Evolutionary conservation across 2,329 filamentous ascomycete genomes (phyloP), one percentile per base, ranked within the genome.

Genomic region (Cladosporium austrohemisphaericum): DNA sequence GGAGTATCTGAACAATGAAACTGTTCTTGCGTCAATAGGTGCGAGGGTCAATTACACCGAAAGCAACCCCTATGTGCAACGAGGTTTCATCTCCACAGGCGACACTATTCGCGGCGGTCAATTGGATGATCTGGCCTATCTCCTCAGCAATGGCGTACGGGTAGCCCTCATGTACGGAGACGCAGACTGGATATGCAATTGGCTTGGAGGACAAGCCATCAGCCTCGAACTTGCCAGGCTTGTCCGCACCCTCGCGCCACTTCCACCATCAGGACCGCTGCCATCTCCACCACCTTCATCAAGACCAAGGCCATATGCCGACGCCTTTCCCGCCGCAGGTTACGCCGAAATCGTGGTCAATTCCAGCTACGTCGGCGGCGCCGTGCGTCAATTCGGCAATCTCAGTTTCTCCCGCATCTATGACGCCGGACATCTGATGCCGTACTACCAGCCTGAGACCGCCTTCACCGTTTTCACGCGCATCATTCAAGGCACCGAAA

Each of bases 371-470:
- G 79, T 83, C 61, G 86, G 80, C 44, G 88, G 88, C 16, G 78
- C 80, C 49, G 86, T 88, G 0, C 79, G 87, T 3, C 86, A 93
- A 65, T 87, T 81, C 59, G 87, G 85, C 9, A 91, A 91, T 49
- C 63, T 79, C 5, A 72, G 67, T 26, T 78, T 78, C 60, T 69
- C 68, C 5, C 69, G 75, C 11, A 68, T 79, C 48, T 79, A 76
- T 58, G 69, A 78, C 56, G 69, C 76, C 1, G 76, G 76, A 3
- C 77, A 80, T 55, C 69, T 76, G 46, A 69, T 77, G 1, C 74
- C 76, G 1, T 74, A 71, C 19, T 75, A 72, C 56, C 74, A 76
- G 53, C 73, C 74, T 2, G 73, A 80, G 56, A 77, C 77, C 0
- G 71, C 72, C 0, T 79, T 75, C 58, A 72, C 68, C 3, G 70